Conservation (phyloP, 2,329 filamentous ascomycete genomes). For the Plectosphaerella sp. region DNA sequence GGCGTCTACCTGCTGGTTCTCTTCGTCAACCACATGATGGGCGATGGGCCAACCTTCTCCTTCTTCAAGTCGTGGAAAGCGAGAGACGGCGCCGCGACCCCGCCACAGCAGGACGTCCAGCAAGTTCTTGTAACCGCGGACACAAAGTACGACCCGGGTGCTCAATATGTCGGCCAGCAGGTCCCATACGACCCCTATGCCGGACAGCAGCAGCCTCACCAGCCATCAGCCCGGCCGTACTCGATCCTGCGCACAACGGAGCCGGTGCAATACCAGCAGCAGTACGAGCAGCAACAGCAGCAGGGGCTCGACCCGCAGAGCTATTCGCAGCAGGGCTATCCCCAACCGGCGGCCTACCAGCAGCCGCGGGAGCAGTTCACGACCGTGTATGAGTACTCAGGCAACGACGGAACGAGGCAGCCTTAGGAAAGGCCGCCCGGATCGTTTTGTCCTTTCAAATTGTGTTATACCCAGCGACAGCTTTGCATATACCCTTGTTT, state of each 20-base stretch:
- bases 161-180: background rate
- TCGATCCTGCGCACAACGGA: background rate
- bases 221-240: background rate
- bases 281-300: background rate
- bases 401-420: background rate
- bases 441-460: too few relatives aligned
- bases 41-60: background rate
- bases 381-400: background rate
- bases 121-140: background rate
- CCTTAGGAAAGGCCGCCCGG: background rate
- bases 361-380: background rate
- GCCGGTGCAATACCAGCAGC: background rate
- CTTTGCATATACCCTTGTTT: background rate
- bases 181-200: background rate
- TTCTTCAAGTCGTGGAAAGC: background rate
- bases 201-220: background rate
- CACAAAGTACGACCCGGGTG: slow-evolving; percentile 2
- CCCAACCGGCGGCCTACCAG: background rate
- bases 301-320: background rate
- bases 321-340: background rate
- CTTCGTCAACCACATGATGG: slow-evolving; percentile 1
- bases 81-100: background rate
- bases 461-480: background rate
- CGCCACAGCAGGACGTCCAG: background rate
- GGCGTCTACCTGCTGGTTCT: background rate